Conservation (phyloP, 345 rosid species). For the Salix udensis region DNA sequence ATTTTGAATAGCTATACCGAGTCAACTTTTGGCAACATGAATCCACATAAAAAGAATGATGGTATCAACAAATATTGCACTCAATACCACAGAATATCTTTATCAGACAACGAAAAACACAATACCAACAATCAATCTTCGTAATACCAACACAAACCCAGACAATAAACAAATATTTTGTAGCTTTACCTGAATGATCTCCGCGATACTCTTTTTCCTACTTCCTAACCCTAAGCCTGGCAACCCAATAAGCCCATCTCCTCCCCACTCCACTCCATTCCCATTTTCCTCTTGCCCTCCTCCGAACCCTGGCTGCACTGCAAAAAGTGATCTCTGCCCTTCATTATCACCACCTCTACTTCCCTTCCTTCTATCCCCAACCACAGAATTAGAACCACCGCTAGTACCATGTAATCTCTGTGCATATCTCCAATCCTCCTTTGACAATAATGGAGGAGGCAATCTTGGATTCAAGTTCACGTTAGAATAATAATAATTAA, state of each 20-base stretch:
- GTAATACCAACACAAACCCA: background rate
- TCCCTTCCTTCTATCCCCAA: constrained; percentile 62
- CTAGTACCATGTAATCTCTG: constrained; percentile 54
- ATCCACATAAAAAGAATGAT: background rate
- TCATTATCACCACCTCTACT: constrained; percentile 33
- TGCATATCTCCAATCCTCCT: constrained; percentile 75
- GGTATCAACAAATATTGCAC: background rate
- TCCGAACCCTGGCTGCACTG: constrained; percentile 73
- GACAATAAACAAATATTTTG: background rate
- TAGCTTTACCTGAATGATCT: constrained; percentile 73
- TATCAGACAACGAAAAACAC: background rate
- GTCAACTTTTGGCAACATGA: background rate
- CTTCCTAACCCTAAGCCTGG: constrained; percentile 60
- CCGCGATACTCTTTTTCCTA: constrained; percentile 75
- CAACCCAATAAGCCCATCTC: constrained; percentile 81
- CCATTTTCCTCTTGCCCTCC: constrained; percentile 43
- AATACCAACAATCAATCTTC: background rate
- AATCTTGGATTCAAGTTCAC: constrained; percentile 80
- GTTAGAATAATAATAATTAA: constrained; percentile 67
- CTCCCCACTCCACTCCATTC: constrained; percentile 72
- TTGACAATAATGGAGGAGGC: constrained; percentile 82
- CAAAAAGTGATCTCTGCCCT: constrained; percentile 45
- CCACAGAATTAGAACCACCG: constrained; percentile 28
- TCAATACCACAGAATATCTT: background rate
- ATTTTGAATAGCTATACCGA: background rate